Evolutionary conservation across 2,329 filamentous ascomycete genomes (phyloP).

Genomic region (Verticillium nubilum): DNA sequence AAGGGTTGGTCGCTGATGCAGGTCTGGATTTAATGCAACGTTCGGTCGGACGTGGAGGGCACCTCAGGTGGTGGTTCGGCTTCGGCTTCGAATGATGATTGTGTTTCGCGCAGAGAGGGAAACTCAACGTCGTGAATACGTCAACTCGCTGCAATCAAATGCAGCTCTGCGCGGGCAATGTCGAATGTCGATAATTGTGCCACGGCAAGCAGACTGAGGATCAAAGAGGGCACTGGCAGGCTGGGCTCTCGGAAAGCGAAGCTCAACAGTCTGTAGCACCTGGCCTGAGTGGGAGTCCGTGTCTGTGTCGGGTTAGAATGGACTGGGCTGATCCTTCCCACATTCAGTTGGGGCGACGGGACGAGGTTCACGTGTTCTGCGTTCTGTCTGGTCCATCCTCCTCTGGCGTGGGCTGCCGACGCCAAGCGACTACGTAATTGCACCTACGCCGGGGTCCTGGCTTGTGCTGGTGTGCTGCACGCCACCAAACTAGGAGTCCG

Average conservation of each 20-base stretch:
- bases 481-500: neutral
- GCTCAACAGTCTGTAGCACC: neutral
- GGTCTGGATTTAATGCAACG: neutral
- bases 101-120: neutral
- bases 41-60: neutral
- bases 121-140: neutral
- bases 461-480: neutral
- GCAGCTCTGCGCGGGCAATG: neutral
- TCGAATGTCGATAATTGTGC: neutral
- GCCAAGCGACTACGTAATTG: slow-evolving; percentile 8
- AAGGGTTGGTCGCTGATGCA: neutral
- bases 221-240: neutral
- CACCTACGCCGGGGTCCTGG: slow-evolving; percentile 5
- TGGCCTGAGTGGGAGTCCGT: neutral
- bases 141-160: neutral
- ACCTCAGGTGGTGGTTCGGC: neutral
- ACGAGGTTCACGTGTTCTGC: neutral
- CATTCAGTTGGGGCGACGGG: neutral
- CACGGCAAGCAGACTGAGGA: neutral
- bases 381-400: neutral
- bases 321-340: neutral
- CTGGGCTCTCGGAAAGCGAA: neutral
- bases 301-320: neutral
- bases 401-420: slow-evolving; percentile 4
- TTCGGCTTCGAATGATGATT: neutral